Base-by-base conservation (phyloP, 2,329 filamentous ascomycete genomes). In the Aspergillus candidus region DNA sequence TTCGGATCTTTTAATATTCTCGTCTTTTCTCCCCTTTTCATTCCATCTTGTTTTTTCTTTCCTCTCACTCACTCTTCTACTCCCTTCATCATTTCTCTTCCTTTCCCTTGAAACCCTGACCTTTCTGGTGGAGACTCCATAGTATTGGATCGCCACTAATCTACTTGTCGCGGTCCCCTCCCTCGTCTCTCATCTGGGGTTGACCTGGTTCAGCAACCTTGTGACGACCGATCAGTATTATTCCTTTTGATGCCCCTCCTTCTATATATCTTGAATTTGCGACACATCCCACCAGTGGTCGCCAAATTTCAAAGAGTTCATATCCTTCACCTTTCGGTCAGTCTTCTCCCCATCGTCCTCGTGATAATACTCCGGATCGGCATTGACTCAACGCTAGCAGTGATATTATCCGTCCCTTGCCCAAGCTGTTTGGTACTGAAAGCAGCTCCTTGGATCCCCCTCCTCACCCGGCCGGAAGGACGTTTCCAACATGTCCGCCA, bases 401-500 rank as follows among this genome's bases (percentile, higher is more conserved):
- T 3, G 4, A 27, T 27, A 27, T 27, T 10, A 5, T 27, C 22
- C 22, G 22, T 27, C 22, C 22, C 22, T 11, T 38, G 49, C 41
- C 33, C 37, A 41, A 43, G 35, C 38, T 44, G 37, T 43, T 56
- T 51, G 42, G 47, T 59, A 59, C 61, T 66, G 61, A 65, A 62
- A 56, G 35, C 56, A 65, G 58, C 52, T 49, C 47, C 47, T 43
- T 44, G 38, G 36, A 41, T 18, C 38, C 41, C 34, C 36, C 35
- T 43, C 39, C 13, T 35, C 43, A 34, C 32, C 36, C 41, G 43
- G 32, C 35, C 43, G 44, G 47, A 43, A 52, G 52, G 47, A 55
- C 38, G 41, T 42, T 33, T 43, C 48, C 49, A 61, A 51, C 49
- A 68, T 67, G 61, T 54, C 62, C 47, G 54, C 60, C 52, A 58